These are phyloP conservation scores for Casaregolazyma suthepensis DNA, from an alignment of 1,139 yeast genomes.

Conservation along the genomic window DNA sequence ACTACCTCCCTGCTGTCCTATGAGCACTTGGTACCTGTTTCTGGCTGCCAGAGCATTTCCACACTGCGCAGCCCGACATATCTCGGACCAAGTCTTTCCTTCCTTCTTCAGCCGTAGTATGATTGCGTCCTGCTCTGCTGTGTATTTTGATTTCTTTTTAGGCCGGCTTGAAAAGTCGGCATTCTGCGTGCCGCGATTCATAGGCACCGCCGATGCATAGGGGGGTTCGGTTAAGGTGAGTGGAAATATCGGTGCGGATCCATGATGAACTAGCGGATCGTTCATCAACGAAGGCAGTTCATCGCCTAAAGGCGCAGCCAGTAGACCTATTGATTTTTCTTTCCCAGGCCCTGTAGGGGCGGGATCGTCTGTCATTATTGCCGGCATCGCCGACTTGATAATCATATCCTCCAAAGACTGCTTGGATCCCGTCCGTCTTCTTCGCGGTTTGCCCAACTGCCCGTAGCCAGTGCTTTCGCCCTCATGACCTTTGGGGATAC, in stretches of 20 bases:
- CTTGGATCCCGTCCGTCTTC: constrained; percentile 27
- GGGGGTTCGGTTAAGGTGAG: constrained; percentile 33
- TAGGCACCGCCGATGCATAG: constrained; percentile 28
- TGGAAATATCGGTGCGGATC: constrained; percentile 21
- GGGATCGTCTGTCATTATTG: constrained; percentile 17
- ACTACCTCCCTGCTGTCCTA: constrained; percentile 80
- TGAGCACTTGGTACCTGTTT: constrained; percentile 71
- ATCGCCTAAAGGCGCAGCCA: constrained; percentile 3
- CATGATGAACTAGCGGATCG: not conserved
- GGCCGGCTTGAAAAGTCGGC: constrained; percentile 44
- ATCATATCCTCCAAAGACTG: constrained; percentile 29
- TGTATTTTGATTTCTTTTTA: constrained; percentile 59
- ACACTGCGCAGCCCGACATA: constrained; percentile 60
- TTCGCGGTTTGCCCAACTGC: constrained; percentile 9
- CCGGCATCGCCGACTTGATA: constrained; percentile 24
- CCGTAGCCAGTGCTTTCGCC: not conserved
- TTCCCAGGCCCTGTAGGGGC: constrained; percentile 4
- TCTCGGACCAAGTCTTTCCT: constrained; percentile 70
- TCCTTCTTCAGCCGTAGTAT: constrained; percentile 55
- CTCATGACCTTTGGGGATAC: not conserved
- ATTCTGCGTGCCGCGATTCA: constrained; percentile 32
- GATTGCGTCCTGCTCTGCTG: constrained; percentile 61
- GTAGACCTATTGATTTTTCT: not conserved
- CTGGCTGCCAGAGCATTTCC: constrained; percentile 70
- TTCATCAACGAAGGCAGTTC: not conserved